Conservation (phyloP, 805 yeast genomes). For the Kluyveromyces lactis region DNA sequence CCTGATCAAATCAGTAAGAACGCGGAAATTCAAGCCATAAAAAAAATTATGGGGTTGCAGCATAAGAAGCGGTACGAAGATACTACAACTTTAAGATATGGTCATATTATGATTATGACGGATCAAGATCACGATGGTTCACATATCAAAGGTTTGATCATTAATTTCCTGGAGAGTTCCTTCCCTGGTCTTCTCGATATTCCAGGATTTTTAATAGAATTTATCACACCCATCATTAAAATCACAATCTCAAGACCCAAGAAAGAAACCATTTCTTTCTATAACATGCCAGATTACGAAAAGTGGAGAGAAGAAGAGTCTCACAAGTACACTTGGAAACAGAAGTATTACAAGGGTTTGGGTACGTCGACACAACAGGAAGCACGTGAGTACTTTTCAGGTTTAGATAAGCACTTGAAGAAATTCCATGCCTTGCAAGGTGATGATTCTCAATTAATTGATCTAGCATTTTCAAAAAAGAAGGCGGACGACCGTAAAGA, state of each 20-base stretch:
- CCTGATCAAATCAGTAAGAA: conserved; percentile 92
- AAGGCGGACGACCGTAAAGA: conserved; percentile 96
- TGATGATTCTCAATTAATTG: conserved; percentile 70
- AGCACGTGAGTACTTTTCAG: conserved; percentile 80
- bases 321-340: conserved; percentile 66
- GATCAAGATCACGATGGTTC: conserved; percentile 99
- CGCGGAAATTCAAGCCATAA: conserved; percentile 89
- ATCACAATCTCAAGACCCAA: conserved; percentile 66
- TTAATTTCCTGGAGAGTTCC: conserved; percentile 85
- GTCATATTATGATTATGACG: conserved; percentile 97
- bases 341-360: conserved; percentile 95
- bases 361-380: conserved; percentile 87
- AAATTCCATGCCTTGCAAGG: conserved; percentile 73
- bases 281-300: conserved; percentile 94
- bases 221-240: conserved; percentile 93
- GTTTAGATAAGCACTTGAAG: conserved; percentile 79
- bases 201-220: conserved; percentile 89
- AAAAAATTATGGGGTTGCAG: conserved; percentile 91
- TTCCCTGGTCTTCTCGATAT: conserved; percentile 88
- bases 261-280: conserved; percentile 60
- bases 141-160: conserved; percentile 91
- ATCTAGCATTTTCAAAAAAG: conserved; percentile 88
- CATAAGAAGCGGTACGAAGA: conserved; percentile 80
- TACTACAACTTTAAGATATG: conserved; percentile 73
- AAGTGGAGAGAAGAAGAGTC: conserved; percentile 87